A percentile compares a stretch with the other conserved stretches of the same genome.
Conservation (phyloP, 208 protist genomes). For the Crithidia sp. region DNA sequence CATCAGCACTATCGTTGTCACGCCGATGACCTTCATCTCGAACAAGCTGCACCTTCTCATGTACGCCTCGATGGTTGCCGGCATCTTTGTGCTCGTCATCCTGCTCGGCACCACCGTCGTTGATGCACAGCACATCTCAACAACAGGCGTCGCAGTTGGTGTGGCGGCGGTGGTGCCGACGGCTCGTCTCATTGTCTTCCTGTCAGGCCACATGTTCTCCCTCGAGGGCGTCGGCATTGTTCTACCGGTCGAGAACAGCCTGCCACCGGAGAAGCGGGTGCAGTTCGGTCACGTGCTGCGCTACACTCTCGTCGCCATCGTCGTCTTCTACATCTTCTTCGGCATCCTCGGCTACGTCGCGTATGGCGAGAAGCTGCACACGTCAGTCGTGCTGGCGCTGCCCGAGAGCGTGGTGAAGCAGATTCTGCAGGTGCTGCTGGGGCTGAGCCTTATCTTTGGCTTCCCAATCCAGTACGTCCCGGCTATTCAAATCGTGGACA, state of each 20-base stretch:
- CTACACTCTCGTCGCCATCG: constrained; percentile 62
- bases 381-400: constrained; percentile 74
- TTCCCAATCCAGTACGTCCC: constrained; percentile 85
- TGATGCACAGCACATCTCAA: constrained; percentile 45
- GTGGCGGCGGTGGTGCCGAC: constrained; percentile 40
- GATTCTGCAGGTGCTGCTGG: constrained; percentile 59
- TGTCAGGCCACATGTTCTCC: constrained; percentile 83
- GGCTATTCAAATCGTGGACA: constrained; percentile 84
- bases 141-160: constrained; percentile 44
- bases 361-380: constrained; percentile 67
- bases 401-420: constrained; percentile 47
- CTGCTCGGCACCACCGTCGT: constrained; percentile 58
- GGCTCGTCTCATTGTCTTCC: constrained; percentile 61
- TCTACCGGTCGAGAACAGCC: constrained; percentile 80
- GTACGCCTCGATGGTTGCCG: constrained; percentile 70
- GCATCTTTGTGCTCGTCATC: constrained; percentile 58
- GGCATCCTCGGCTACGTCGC: constrained; percentile 75
- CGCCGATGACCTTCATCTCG: constrained; percentile 72
- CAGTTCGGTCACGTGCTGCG: constrained; percentile 50
- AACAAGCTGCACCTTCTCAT: constrained; percentile 61
- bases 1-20: constrained; percentile 58
- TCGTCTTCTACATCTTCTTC: constrained; percentile 68
- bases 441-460: constrained; percentile 71
- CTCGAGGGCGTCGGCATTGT: constrained; percentile 81
- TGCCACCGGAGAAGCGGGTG: constrained; percentile 48